Base-by-base conservation (phyloP, 768 basidiomycete species). In the Roridomyces roridus region DNA sequence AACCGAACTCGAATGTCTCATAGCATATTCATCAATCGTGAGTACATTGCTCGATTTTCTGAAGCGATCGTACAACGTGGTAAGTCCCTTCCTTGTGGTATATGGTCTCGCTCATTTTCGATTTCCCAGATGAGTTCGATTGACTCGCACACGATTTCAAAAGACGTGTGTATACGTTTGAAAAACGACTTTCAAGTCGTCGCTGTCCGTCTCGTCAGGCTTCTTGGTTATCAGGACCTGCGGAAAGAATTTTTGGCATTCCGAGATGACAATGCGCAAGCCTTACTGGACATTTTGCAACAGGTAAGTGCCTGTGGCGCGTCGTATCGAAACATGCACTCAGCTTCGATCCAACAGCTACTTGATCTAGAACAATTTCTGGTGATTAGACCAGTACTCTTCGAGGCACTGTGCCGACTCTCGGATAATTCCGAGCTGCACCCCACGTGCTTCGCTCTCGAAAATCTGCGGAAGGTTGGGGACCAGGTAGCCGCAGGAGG, bases 211-310 rank as follows among this genome's bases (percentile, higher is more conserved):
- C n/a, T n/a, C n/a, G n/a, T n/a, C n/a, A n/a, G n/a, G n/a, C n/a
- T n/a, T n/a, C n/a, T n/a, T n/a, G n/a, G n/a, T n/a, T n/a, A n/a
- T n/a, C n/a, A n/a, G n/a, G n/a, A n/a, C n/a, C n/a, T n/a, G n/a
- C n/a, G n/a, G 25, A 23, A 28, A 11, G 10, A 21, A 9, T 9
- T 46, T n/a, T 5, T 53, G 14, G 36, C 44, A 10, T 46, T 6
- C 24, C 18, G 44, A 10, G 35, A 18, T 7, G 18, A 11, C 2
- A 14, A 44, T 28, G 52, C 44, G 1, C 43, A 46, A 4, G 3
- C 3, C 9, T 21, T 53, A 17, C n/a, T 46, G 23, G 44, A 53
- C 40, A n/a, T 53, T 9, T 46, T 46, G 15, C 52, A 53, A 11
- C 36, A 53, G 24, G 52, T 53, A 17, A 36, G 52, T n/a, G n/a